These are phyloP conservation scores for Geotrichum klebahnii DNA, from an alignment of 1,139 yeast species.

Conservation along the genomic window DNA sequence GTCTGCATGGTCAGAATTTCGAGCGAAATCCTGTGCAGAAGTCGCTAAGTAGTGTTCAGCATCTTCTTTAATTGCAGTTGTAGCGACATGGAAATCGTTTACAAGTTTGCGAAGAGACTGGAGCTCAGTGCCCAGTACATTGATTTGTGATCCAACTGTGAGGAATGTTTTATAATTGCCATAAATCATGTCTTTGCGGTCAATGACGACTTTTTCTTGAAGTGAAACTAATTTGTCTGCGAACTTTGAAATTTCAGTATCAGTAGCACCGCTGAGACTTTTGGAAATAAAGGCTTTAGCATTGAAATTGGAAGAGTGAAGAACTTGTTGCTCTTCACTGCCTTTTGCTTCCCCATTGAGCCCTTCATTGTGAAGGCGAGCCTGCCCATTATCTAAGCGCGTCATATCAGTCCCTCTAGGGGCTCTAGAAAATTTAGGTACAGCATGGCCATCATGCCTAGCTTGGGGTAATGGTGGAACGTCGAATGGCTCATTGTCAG, in stretches of 20 bases:
- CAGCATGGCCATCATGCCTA: neutral
- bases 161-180: slow-evolving; percentile 71
- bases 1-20: neutral
- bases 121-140: slow-evolving; percentile 60
- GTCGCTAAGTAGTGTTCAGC: slow-evolving; percentile 48
- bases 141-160: slow-evolving; percentile 61
- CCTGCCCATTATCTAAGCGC: neutral
- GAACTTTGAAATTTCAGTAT: slow-evolving; percentile 69
- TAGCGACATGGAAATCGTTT: slow-evolving; percentile 57
- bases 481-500: slow-evolving; percentile 11
- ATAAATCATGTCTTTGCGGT: slow-evolving; percentile 61
- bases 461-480: slow-evolving; percentile 8
- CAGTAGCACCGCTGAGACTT: slow-evolving; percentile 61
- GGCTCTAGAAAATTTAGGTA: neutral
- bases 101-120: slow-evolving; percentile 58
- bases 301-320: slow-evolving; percentile 33
- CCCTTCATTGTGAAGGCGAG: slow-evolving; percentile 2
- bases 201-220: slow-evolving; percentile 53
- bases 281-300: slow-evolving; percentile 52
- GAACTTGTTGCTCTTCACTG: slow-evolving; percentile 17
- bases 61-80: slow-evolving; percentile 62
- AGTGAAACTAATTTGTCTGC: slow-evolving; percentile 55
- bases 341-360: neutral
- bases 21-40: slow-evolving; percentile 21
- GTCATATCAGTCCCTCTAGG: neutral